Percentiles rank a stretch among this genome's conserved stretches.
These are phyloP conservation scores for Schwanniomyces yamadae DNA, from an alignment of 805 yeast genomes.

Conservation along the genomic window DNA sequence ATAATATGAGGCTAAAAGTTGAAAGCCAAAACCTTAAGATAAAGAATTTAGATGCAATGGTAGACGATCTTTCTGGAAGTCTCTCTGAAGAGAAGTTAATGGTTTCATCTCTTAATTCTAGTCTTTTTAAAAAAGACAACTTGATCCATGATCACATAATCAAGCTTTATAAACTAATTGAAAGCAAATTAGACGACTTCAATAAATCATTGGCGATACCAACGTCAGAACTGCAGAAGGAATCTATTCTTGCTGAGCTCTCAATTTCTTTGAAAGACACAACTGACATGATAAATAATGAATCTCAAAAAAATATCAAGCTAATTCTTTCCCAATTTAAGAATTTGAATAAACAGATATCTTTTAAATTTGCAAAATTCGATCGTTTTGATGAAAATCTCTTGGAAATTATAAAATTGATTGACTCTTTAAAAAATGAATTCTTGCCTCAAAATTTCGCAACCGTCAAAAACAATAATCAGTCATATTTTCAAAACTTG, in stretches of 20 bases:
- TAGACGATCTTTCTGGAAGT: slow-evolving; percentile 9
- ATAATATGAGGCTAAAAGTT: slow-evolving; percentile 1
- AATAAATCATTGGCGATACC: too few relatives aligned
- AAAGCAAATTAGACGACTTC: too few relatives aligned
- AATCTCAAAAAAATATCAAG: too few relatives aligned
- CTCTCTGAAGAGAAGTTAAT: slow-evolving; percentile 8
- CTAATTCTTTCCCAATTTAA: too few relatives aligned
- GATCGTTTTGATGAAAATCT: too few relatives aligned
- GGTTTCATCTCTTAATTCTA: slow-evolving; percentile 1
- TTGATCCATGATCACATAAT: neutral
- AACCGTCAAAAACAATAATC: neutral
- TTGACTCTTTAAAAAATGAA: neutral
- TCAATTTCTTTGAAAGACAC: too few relatives aligned
- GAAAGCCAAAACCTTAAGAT: slow-evolving; percentile 5
- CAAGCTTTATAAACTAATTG: slow-evolving; percentile 25
- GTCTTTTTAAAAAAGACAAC: slow-evolving; percentile 2
- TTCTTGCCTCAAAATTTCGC: neutral
- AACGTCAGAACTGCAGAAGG: too few relatives aligned
- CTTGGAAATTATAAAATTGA: neutral
- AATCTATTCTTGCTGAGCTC: too few relatives aligned
- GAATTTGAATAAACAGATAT: too few relatives aligned
- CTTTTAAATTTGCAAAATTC: too few relatives aligned
- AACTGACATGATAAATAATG: too few relatives aligned
- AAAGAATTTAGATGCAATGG: slow-evolving; percentile 1
- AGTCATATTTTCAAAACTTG: neutral